A percentile compares a stretch with the other conserved stretches of the same genome.
These are phyloP conservation scores for Fusarium praegraminearum DNA, from an alignment of 2,329 filamentous ascomycete species.

Conservation along the genomic window DNA sequence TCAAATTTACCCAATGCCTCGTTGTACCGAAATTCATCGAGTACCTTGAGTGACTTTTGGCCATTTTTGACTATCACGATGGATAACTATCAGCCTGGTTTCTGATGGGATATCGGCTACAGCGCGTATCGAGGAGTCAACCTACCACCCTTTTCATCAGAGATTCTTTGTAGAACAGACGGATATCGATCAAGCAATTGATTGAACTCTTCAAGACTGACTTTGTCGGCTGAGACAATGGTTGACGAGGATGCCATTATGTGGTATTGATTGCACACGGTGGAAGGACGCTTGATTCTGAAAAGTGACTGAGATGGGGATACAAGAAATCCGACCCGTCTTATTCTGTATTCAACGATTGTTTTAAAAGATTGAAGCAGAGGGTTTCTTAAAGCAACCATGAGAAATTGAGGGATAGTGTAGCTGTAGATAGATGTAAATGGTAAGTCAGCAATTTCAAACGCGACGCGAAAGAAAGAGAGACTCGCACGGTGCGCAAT, in stretches of 20 bases:
- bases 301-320: background rate
- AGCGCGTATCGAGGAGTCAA: constrained; percentile 12
- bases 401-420: background rate
- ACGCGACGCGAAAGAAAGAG: constrained; percentile 30
- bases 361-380: background rate
- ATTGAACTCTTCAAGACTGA: constrained; percentile 53
- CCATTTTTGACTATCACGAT: constrained; percentile 58
- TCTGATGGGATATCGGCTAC: background rate
- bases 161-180: constrained; percentile 58
- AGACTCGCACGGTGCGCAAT: constrained; percentile 21
- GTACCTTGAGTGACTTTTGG: constrained; percentile 64
- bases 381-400: background rate
- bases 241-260: constrained; percentile 35
- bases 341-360: background rate
- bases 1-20: constrained; percentile 63
- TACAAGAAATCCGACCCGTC: background rate
- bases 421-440: constrained; percentile 17
- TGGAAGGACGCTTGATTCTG: background rate
- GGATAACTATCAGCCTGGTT: constrained; percentile 9
- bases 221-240: constrained; percentile 34
- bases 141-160: constrained; percentile 60
- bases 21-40: constrained; percentile 71
- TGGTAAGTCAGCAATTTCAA: background rate
- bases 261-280: background rate
- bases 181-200: constrained; percentile 55